Evolutionary conservation across 2,329 filamentous ascomycete genomes (phyloP).

Genomic region (Penicillium glabrum): DNA sequence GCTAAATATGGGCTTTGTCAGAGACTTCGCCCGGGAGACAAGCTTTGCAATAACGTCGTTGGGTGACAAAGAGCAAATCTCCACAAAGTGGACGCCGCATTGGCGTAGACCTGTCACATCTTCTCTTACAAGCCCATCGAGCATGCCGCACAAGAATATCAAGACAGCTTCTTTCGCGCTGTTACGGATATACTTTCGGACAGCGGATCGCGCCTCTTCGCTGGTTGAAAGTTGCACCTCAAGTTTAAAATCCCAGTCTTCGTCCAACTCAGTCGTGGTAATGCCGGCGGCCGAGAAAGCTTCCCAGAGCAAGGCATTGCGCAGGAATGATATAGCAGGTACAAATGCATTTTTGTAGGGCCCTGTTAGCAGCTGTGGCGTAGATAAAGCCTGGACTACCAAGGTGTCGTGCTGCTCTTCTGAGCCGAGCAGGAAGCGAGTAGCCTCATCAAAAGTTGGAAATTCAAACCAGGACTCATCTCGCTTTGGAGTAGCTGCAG

Average conservation of each 20-base stretch:
- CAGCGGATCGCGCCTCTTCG: slow-evolving; percentile 61
- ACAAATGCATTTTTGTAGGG: slow-evolving; percentile 57
- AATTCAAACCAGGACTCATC: slow-evolving; percentile 43
- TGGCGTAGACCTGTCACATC: slow-evolving; percentile 43
- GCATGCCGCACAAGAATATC: slow-evolving; percentile 45
- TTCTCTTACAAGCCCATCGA: slow-evolving; percentile 45
- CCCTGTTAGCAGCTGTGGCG: slow-evolving; percentile 26
- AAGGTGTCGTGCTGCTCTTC: slow-evolving; percentile 13
- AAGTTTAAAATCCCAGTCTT: slow-evolving; percentile 81
- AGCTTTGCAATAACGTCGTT: slow-evolving; percentile 54
- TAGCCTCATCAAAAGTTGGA: slow-evolving; percentile 38
- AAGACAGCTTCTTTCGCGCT: slow-evolving; percentile 39
- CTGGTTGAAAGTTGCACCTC: slow-evolving; percentile 72
- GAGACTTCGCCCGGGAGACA: slow-evolving; percentile 48
- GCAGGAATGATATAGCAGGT: slow-evolving; percentile 68
- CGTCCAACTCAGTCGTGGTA: slow-evolving; percentile 59
- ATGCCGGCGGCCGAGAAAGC: slow-evolving; percentile 51
- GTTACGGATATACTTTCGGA: slow-evolving; percentile 33
- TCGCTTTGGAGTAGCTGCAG: slow-evolving; percentile 56
- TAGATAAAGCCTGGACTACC: background rate
- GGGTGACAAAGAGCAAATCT: slow-evolving; percentile 57
- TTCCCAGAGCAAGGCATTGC: slow-evolving; percentile 60
- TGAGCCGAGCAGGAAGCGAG: slow-evolving; percentile 32
- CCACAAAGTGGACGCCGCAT: slow-evolving; percentile 52
- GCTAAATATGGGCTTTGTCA: slow-evolving; percentile 65